Evolutionary conservation across 352 stramenopile species (phyloP).

Genomic region (Phytopythium litorale): DNA sequence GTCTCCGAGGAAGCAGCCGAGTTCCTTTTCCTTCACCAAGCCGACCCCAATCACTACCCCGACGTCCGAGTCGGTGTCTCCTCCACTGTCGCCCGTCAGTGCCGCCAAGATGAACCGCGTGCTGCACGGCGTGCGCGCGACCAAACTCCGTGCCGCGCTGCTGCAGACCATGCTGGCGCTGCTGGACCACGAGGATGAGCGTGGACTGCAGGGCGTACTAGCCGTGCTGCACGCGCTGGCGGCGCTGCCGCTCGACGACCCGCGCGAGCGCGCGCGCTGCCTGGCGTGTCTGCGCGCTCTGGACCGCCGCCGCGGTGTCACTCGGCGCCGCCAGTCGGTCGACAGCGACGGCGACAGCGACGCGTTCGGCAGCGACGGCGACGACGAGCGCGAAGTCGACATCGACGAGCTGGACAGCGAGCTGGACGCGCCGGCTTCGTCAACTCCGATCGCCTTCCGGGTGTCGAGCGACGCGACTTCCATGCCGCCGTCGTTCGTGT

Average conservation of each 20-base stretch:
- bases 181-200: constrained; percentile 50
- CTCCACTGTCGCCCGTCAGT: not conserved
- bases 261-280: constrained; percentile 32
- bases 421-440: not conserved
- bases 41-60: constrained; percentile 8
- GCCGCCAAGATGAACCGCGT: constrained; percentile 3
- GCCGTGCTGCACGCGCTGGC: constrained; percentile 43
- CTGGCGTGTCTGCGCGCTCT: constrained; percentile 36
- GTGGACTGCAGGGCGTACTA: constrained; percentile 39
- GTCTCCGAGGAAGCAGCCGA: constrained; percentile 46
- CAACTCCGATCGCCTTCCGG: not conserved
- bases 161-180: constrained; percentile 51
- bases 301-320: constrained; percentile 1
- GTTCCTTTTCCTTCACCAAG: not conserved
- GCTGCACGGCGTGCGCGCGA: constrained; percentile 13
- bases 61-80: not conserved
- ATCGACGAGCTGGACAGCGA: constrained; percentile 1
- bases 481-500: constrained; percentile 6
- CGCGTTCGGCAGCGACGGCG: constrained; percentile 2
- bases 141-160: constrained; percentile 37
- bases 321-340: not conserved
- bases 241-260: constrained; percentile 35
- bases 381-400: constrained; percentile 1
- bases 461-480: not conserved
- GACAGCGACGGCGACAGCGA: not conserved